A percentile compares a stretch with the other conserved stretches of the same genome.
These are phyloP conservation scores for Ogataea kodamae DNA, from an alignment of 805 yeast species.

Conservation along the genomic window DNA sequence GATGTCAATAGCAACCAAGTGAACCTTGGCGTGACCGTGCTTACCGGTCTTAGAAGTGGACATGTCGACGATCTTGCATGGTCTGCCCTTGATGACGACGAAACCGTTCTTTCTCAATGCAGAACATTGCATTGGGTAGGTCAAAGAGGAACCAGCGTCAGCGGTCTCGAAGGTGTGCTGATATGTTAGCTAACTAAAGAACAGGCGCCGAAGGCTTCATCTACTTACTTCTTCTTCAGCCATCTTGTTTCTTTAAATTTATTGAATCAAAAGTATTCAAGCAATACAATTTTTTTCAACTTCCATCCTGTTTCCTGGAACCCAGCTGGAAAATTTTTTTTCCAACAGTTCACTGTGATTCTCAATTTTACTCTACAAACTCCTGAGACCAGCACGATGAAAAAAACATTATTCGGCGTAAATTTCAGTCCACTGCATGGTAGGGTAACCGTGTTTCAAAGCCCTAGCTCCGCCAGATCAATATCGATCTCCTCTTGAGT, in stretches of 20 bases:
- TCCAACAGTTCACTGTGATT: constrained; percentile 3
- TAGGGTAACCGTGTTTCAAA: constrained; percentile 9
- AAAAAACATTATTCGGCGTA: constrained; percentile 1
- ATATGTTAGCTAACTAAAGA: constrained; percentile 12
- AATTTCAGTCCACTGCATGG: constrained; percentile 11
- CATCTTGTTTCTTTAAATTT: constrained; percentile 23
- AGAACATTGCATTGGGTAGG: constrained; percentile 99
- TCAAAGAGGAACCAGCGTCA: constrained; percentile 97
- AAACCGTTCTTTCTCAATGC: constrained; percentile 99
- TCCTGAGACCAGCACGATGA: not conserved
- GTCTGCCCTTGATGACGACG: constrained; percentile 98
- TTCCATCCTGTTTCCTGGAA: constrained; percentile 15
- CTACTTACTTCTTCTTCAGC: constrained; percentile 38
- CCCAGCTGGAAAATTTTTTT: constrained; percentile 16
- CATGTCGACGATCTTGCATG: constrained; percentile 99
- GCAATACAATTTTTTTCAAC: constrained; percentile 16
- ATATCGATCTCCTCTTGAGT: constrained; percentile 27
- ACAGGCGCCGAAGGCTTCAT: not conserved
- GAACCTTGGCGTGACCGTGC: constrained; percentile 99
- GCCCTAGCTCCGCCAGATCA: constrained; percentile 21
- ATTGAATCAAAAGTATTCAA: constrained; percentile 15
- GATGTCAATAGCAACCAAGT: constrained; percentile 97
- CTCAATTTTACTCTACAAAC: constrained; percentile 4
- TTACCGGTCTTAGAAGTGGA: constrained; percentile 99
- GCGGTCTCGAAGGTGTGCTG: constrained; percentile 96